These are phyloP conservation scores for Lobosporangium transversale DNA, from an alignment of 192 early-diverging fungal species.

Conservation along the genomic window DNA sequence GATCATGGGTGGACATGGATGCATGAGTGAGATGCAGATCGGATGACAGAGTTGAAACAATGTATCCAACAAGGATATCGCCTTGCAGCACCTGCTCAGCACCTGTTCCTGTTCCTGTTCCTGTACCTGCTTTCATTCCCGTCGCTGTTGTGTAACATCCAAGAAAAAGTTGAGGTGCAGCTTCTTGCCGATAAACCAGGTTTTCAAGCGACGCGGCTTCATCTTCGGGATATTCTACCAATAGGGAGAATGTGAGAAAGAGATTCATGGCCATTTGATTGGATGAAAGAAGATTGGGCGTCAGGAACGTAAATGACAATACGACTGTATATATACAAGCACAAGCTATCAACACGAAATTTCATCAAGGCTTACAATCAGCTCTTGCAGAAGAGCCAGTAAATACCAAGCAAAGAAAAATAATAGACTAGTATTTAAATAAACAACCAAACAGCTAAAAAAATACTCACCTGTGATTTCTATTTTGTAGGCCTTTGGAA, in stretches of 20 bases:
- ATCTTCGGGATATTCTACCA: slow-evolving; percentile 51
- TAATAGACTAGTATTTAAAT: too few relatives aligned
- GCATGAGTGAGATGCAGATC: slow-evolving; percentile 63
- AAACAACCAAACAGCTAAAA: neutral
- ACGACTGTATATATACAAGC: neutral
- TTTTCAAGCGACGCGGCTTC: slow-evolving; percentile 59
- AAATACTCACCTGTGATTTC: slow-evolving; percentile 12
- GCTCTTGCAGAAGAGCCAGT: too few relatives aligned
- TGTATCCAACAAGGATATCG: slow-evolving; percentile 62
- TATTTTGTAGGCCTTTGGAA: slow-evolving; percentile 9
- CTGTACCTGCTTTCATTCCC: neutral
- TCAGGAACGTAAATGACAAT: neutral
- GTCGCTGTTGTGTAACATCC: slow-evolving; percentile 34
- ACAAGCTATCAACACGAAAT: neutral
- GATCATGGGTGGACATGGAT: slow-evolving; percentile 73
- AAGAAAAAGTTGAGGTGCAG: slow-evolving; percentile 53
- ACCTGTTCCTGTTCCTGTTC: neutral
- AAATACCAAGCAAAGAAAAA: too few relatives aligned
- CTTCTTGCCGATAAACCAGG: slow-evolving; percentile 48
- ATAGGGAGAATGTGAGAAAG: neutral
- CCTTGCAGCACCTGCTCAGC: neutral
- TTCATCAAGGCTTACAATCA: too few relatives aligned
- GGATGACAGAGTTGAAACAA: slow-evolving; percentile 64
- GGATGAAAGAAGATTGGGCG: neutral
- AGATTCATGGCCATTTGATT: neutral